Percentiles rank a stretch among this genome's conserved stretches.
phyloP scores from a whole-genome alignment of 2,329 filamentous ascomycete genomes.

The Ciborinia camelliae region DNA sequence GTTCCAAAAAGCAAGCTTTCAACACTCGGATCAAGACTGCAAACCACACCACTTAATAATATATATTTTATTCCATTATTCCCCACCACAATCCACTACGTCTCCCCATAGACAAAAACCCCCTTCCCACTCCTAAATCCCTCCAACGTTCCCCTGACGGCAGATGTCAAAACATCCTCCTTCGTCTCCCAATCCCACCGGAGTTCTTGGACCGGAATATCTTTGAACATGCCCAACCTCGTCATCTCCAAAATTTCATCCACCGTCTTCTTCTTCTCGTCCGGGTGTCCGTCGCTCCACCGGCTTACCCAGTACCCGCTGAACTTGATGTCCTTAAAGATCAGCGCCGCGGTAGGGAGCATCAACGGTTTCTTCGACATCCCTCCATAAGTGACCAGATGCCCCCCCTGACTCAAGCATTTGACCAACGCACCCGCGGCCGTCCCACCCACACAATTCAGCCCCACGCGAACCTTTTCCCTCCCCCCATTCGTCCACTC shows the following conservation, averaged over 20 bases:
- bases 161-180: slow-evolving; percentile 62
- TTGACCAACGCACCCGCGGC: slow-evolving; percentile 76
- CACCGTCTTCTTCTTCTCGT: slow-evolving; percentile 75
- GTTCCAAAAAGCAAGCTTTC: no score
- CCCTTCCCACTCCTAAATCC: slow-evolving; percentile 88
- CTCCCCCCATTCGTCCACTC: slow-evolving; percentile 66
- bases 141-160: slow-evolving; percentile 77
- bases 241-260: slow-evolving; percentile 77
- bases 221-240: slow-evolving; percentile 71
- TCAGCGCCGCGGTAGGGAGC: slow-evolving; percentile 78
- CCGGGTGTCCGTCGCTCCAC: slow-evolving; percentile 75
- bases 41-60: neutral
- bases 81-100: slow-evolving; percentile 35
- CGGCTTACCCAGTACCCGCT: slow-evolving; percentile 92
- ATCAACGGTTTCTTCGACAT: slow-evolving; percentile 87
- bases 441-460: slow-evolving; percentile 95
- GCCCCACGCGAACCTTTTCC: slow-evolving; percentile 69
- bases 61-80: neutral
- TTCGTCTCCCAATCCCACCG: slow-evolving; percentile 81
- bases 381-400: slow-evolving; percentile 89
- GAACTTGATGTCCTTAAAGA: slow-evolving; percentile 89
- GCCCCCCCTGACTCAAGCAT: slow-evolving; percentile 62
- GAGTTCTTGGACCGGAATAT: slow-evolving; percentile 78
- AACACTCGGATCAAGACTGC: neutral
- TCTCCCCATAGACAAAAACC: slow-evolving; percentile 74